Conservation (phyloP, 176 grass and related monocot genomes). For the Aegilops tauschii region DNA sequence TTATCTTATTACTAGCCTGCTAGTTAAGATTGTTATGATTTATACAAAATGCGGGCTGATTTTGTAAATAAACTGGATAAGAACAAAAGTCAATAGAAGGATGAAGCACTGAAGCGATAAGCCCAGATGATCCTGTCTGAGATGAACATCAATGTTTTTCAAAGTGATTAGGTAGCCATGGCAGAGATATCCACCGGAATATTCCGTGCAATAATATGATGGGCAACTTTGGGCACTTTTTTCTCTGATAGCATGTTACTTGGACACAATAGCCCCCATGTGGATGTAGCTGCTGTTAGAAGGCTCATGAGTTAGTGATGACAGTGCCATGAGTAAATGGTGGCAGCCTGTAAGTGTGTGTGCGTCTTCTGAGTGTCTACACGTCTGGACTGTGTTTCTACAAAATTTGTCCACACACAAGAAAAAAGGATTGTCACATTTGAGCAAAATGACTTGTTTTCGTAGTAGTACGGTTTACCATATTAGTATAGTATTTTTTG, state of each 20-base stretch:
- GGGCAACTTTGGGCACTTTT: background rate
- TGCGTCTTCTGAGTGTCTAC: no score
- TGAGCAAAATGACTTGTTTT: no score
- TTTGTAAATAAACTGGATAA: background rate
- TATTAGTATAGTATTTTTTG: no score
- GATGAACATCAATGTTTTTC: background rate
- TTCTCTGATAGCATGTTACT: background rate
- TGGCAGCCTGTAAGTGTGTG: no score
- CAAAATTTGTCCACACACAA: no score
- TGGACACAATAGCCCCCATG: background rate
- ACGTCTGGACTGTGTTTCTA: no score
- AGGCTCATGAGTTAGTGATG: background rate
- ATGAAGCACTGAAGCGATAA: background rate
- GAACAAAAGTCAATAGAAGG: background rate
- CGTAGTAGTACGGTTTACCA: no score
- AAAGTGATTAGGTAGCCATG: background rate
- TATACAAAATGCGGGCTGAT: background rate
- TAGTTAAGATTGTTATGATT: background rate
- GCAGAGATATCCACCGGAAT: slow-evolving; percentile 22
- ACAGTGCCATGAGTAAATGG: background rate
- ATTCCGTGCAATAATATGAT: slow-evolving; percentile 11
- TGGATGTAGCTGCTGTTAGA: background rate
- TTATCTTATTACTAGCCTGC: no score
- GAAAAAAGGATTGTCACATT: no score
- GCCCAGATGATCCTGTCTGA: background rate